phyloP scores from a whole-genome alignment of 1,139 yeast species.

The Yamadazyma taylorii region DNA sequence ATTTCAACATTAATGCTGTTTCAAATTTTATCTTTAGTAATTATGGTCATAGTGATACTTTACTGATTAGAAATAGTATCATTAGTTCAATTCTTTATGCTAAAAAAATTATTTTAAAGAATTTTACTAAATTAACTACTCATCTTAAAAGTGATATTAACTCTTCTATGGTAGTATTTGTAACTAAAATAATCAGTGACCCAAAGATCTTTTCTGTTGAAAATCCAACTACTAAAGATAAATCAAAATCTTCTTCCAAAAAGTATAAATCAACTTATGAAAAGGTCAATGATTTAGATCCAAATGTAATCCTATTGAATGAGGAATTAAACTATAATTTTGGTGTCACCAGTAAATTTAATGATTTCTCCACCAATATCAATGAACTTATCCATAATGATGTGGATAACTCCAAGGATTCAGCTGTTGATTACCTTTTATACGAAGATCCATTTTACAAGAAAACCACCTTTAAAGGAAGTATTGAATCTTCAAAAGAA shows the following conservation, averaged over 20 bases:
- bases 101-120: constrained; percentile 35
- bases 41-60: constrained; percentile 19
- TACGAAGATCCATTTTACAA: constrained; percentile 19
- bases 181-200: constrained; percentile 42
- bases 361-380: constrained; percentile 19
- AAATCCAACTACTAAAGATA: constrained; percentile 17
- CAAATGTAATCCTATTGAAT: constrained; percentile 22
- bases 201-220: constrained; percentile 35
- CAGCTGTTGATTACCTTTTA: constrained; percentile 11
- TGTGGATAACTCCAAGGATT: constrained; percentile 5
- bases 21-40: constrained; percentile 34
- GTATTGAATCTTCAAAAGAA: constrained; percentile 9
- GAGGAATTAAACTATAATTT: constrained; percentile 40
- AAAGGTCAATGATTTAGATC: constrained; percentile 26
- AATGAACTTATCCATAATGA: constrained; percentile 23
- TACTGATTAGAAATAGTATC: constrained; percentile 30
- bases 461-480: constrained; percentile 4
- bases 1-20: constrained; percentile 31
- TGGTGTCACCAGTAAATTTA: constrained; percentile 42
- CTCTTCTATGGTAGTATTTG: constrained; percentile 41
- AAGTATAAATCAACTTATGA: constrained; percentile 16
- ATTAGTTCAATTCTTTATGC: constrained; percentile 35
- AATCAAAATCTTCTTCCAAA: constrained; percentile 21
- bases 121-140: constrained; percentile 31
- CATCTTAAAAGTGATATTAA: constrained; percentile 38